phyloP scores from a whole-genome alignment of 116 monocot genomes.

The Cymodocea nodosa region DNA sequence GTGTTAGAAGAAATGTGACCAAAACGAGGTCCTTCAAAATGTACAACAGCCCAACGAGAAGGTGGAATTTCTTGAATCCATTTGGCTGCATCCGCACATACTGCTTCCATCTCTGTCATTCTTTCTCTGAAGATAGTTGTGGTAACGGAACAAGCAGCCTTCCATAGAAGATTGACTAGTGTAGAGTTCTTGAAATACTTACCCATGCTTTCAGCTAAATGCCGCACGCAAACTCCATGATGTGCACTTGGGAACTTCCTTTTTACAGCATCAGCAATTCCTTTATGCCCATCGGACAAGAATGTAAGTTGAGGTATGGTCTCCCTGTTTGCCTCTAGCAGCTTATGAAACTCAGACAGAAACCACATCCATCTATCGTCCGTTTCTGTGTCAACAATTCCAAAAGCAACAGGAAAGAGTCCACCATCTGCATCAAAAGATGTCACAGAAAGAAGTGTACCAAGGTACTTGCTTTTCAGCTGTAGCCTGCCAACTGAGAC shows the following conservation, averaged over 20 bases:
- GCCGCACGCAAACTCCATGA: slow-evolving; percentile 43
- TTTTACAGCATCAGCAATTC: slow-evolving; percentile 33
- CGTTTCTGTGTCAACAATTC: slow-evolving; percentile 42
- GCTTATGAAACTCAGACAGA: slow-evolving; percentile 58
- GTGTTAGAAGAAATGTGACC: slow-evolving; percentile 57
- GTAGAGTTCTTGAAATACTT: slow-evolving; percentile 58
- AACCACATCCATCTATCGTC: slow-evolving; percentile 81
- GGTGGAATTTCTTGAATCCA: slow-evolving; percentile 44
- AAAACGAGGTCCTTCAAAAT: slow-evolving; percentile 42
- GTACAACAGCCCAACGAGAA: slow-evolving; percentile 27
- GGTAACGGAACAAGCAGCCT: slow-evolving; percentile 56
- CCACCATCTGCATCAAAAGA: slow-evolving; percentile 68
- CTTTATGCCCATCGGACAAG: slow-evolving; percentile 33
- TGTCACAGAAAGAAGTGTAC: slow-evolving; percentile 45
- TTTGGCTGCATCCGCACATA: slow-evolving; percentile 45
- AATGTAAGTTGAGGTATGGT: slow-evolving; percentile 40
- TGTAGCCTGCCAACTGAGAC: slow-evolving; percentile 40
- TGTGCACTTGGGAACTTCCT: slow-evolving; percentile 46
- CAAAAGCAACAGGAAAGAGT: slow-evolving; percentile 55
- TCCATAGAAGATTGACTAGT: slow-evolving; percentile 50
- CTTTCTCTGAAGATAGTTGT: slow-evolving; percentile 36
- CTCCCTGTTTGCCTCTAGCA: slow-evolving; percentile 27
- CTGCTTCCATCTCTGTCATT: slow-evolving; percentile 45
- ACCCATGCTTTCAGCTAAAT: slow-evolving; percentile 39
- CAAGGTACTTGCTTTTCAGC: slow-evolving; percentile 60